Conservation (phyloP, 2,329 filamentous ascomycete genomes). For the Arthrobotrys iridis region DNA sequence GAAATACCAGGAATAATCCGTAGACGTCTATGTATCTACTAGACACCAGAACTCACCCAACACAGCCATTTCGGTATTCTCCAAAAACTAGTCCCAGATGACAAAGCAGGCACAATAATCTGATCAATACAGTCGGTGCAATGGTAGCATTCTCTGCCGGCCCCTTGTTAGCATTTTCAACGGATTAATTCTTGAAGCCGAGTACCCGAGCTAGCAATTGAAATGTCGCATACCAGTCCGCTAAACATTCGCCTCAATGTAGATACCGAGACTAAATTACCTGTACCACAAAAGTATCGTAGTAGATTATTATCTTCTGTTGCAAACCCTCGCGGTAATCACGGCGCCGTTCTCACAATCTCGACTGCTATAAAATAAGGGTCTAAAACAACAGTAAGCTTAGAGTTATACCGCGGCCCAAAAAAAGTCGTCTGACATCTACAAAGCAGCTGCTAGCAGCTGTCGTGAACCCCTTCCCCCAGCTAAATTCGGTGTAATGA, state of each 20-base stretch:
- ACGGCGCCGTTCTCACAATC: background rate
- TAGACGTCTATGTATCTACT: slow-evolving; percentile 11
- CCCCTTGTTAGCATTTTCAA: background rate
- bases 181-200: background rate
- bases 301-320: background rate
- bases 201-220: no score
- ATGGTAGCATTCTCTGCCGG: background rate
- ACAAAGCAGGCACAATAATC: background rate
- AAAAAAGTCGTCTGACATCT: background rate
- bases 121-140: no score
- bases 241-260: no score
- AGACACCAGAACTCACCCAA: background rate
- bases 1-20: background rate
- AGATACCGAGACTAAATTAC: no score
- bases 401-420: background rate
- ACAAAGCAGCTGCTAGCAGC: background rate
- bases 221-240: background rate
- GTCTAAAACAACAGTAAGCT: background rate
- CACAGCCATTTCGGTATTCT: slow-evolving; percentile 3
- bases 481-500: slow-evolving; percentile 2
- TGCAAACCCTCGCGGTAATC: background rate
- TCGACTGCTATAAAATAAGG: background rate
- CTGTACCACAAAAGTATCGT: no score
- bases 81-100: background rate
- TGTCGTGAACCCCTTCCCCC: background rate